Conservation (phyloP, 1,284 basidiomycete species). For the Ustilago tritici region DNA sequence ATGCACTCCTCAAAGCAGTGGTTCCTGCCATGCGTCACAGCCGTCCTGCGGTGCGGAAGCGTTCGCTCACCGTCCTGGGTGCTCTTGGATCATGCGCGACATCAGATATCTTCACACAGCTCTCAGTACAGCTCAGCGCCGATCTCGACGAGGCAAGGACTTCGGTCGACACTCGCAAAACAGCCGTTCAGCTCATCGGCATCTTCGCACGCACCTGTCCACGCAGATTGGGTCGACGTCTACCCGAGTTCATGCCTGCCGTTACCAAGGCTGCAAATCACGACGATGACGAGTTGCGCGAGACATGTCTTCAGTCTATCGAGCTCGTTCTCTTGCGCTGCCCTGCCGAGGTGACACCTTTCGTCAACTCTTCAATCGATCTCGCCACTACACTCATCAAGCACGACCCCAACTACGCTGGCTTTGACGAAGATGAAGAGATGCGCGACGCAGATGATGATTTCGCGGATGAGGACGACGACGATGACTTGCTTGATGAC, state of each 20-base stretch:
- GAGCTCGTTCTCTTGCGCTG: conserved; percentile 81
- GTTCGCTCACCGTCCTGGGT: conserved; percentile 73
- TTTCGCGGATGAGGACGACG: conserved; percentile 38
- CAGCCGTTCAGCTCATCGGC: conserved; percentile 83
- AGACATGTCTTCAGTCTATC: conserved; percentile 74
- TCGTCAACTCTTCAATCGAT: conserved; percentile 78
- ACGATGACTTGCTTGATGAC: conserved; percentile 75
- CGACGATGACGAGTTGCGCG: conserved; percentile 77
- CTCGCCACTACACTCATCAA: conserved; percentile 83
- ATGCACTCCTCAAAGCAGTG: conserved; percentile 78
- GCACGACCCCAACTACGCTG: conserved; percentile 94
- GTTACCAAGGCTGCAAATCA: conserved; percentile 79
- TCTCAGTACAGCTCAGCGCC: conserved; percentile 49
- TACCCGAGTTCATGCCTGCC: conserved; percentile 73
- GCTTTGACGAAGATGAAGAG: conserved; percentile 83
- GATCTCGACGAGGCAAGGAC: conserved; percentile 49
- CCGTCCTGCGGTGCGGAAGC: conserved; percentile 55
- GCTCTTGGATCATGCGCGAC: conserved; percentile 74
- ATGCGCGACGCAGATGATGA: conserved; percentile 62
- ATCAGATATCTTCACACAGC: conserved; percentile 59
- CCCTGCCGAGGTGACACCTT: conserved; percentile 82
- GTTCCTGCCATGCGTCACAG: conserved; percentile 69
- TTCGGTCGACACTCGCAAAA: conserved; percentile 75
- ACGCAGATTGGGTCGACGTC: conserved; percentile 52
- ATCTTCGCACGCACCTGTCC: conserved; percentile 71